phyloP scores from a whole-genome alignment of 495 filamentous ascomycete species.

The Sordaria brevicollis region DNA sequence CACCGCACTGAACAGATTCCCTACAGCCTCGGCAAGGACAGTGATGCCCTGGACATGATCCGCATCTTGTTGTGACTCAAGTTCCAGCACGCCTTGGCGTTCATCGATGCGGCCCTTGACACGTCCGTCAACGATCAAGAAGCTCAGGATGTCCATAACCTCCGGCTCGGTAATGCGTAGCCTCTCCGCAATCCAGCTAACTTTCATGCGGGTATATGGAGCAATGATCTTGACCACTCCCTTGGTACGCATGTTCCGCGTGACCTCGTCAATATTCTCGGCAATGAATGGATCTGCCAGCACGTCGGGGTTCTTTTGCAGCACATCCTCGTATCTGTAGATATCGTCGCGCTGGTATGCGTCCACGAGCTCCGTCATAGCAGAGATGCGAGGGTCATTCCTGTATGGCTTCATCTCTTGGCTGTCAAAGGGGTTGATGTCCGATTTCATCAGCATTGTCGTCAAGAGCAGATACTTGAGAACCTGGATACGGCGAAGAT shows the following conservation, averaged over 20 bases:
- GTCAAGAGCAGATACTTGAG: conserved; percentile 94
- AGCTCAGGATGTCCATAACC: conserved; percentile 87
- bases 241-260: conserved; percentile 95
- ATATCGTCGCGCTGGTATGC: conserved; percentile 96
- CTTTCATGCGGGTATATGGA: conserved; percentile 84
- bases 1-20: conserved; percentile 50
- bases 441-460: conserved; percentile 98
- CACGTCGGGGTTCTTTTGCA: conserved; percentile 82
- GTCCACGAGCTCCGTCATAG: conserved; percentile 95
- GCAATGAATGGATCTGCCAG: conserved; percentile 91
- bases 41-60: conserved; percentile 64
- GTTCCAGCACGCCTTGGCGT: conserved; percentile 68
- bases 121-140: conserved; percentile 81
- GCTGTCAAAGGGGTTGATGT: conserved; percentile 98
- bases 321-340: conserved; percentile 74
- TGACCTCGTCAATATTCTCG: conserved; percentile 98
- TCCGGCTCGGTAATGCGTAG: conserved; percentile 76
- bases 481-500: conserved; percentile 90
- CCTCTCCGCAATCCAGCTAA: conserved; percentile 74
- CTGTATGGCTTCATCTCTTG: conserved; percentile 99
- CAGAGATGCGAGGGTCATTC: conserved; percentile 85
- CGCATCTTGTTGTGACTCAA: conserved; percentile 62
- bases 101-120: conserved; percentile 86
- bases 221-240: conserved; percentile 88
- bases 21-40: conserved; percentile 61